These are phyloP conservation scores for Flaveria sonorensis DNA, from an alignment of 129 eudicot genomes.

Conservation along the genomic window DNA sequence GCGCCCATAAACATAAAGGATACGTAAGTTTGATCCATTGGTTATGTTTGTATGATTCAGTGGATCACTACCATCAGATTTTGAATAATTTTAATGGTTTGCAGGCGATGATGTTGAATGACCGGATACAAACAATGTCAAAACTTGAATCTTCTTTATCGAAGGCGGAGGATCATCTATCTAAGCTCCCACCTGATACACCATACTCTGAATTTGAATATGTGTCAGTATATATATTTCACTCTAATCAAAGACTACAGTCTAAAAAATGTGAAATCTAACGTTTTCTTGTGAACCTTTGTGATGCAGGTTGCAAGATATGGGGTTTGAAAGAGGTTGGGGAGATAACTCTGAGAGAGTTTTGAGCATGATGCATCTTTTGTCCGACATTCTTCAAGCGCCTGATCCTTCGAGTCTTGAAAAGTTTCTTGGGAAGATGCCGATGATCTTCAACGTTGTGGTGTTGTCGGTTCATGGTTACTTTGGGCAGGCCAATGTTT, in stretches of 20 bases:
- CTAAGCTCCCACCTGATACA: conserved; percentile 69
- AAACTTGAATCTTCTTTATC: conserved; percentile 67
- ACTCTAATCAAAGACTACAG: background rate
- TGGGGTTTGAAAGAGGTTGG: conserved; percentile 99
- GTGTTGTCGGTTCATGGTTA: conserved; percentile 90
- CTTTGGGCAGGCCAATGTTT: conserved; percentile 97
- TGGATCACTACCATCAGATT: background rate
- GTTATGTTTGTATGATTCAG: background rate
- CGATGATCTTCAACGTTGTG: conserved; percentile 95
- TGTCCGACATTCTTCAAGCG: conserved; percentile 93
- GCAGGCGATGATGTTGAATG: conserved; percentile 93
- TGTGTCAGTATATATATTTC: conserved; percentile 44
- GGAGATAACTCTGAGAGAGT: conserved; percentile 77
- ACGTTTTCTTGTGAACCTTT: background rate
- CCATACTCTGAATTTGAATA: conserved; percentile 86
- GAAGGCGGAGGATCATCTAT: conserved; percentile 85
- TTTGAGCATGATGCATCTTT: conserved; percentile 81
- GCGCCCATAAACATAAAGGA: conserved; percentile 85
- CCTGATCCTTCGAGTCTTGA: conserved; percentile 91
- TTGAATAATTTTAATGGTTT: background rate
- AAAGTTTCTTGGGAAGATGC: conserved; percentile 82
- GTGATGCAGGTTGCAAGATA: conserved; percentile 75
- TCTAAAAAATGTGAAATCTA: background rate
- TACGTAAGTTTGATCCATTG: conserved; percentile 48
- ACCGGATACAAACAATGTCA: conserved; percentile 69